Percentiles rank a stretch among this genome's conserved stretches.
Conservation (phyloP, 2,329 filamentous ascomycete species). For the Microcyclosporella mali region DNA sequence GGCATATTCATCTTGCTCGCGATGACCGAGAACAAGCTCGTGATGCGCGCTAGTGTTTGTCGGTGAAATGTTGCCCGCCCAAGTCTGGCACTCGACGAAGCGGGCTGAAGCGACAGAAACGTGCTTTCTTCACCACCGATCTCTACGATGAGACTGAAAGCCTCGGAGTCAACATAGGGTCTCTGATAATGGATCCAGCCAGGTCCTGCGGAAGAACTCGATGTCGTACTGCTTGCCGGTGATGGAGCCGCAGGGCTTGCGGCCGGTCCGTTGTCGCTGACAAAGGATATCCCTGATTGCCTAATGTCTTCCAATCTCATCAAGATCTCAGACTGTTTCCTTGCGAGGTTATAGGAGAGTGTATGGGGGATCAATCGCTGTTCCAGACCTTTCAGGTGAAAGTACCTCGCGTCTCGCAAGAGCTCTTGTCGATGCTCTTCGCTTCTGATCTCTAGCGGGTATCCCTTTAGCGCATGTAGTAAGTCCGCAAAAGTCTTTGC, state of each 20-base stretch:
- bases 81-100: conserved; percentile 10
- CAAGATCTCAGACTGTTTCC: conserved; percentile 66
- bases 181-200: conserved; percentile 73
- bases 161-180: conserved; percentile 72
- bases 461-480: conserved; percentile 74
- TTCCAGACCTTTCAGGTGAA: conserved; percentile 85
- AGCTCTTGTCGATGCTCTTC: conserved; percentile 72
- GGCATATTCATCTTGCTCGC: conserved; percentile 70
- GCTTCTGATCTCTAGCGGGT: conserved; percentile 68
- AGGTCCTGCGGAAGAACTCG: conserved; percentile 10
- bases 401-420: conserved; percentile 82
- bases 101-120: conserved; percentile 16
- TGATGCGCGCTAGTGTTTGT: conserved; percentile 62
- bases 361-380: conserved; percentile 75
- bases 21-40: conserved; percentile 72
- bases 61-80: conserved; percentile 64
- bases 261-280: conserved; percentile 39
- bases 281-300: conserved; percentile 71
- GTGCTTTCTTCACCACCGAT: conserved; percentile 59
- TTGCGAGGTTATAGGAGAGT: conserved; percentile 67
- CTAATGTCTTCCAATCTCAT: conserved; percentile 81
- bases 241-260: conserved; percentile 10
- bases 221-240: conserved; percentile 12
- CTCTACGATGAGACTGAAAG: conserved; percentile 72
- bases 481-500: conserved; percentile 81